Evolutionary conservation across 305 asterid genomes (phyloP), one percentile per base, ranked within the genome.

Genomic region (Fraxinus greggii): DNA sequence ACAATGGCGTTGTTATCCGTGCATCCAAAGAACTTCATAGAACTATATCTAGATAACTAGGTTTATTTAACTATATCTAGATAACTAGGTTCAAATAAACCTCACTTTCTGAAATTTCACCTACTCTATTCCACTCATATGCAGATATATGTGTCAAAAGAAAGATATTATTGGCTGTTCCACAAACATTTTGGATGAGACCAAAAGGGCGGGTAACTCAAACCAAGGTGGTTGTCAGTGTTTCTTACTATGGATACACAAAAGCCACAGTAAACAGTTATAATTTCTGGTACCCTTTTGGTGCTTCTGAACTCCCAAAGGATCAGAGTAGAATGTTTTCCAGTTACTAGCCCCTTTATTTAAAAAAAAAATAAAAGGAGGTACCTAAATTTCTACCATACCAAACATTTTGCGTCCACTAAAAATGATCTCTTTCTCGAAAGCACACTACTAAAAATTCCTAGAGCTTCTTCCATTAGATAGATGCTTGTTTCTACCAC

Each of bases 11-110:
- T 21, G 69, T 3, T 31, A 56, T 67, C 67, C 13, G 36, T 28
- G 17, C 42, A 54, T 23, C 42, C 26, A 48, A 72, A 31, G 10
- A 72, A 56, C 61, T 19, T 72, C 29, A 59, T 23, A 31, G n/a
- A 73, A 72, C 74, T 73, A 56, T 23, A 51, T 56, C 67, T 74
- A 73, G 83, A 74, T 56, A 33, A 67, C 77, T 74, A 33, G 65
- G 59, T 72, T 10, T n/a, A n/a, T n/a, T n/a, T n/a, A 73, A 72
- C 74, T 73, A 56, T 23, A 51, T 56, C 67, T 74, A 73, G 83
- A 74, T 56, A 33, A 67, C 77, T 74, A 33, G 65, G 59, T 72
- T 10, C 10, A 56, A 59, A 73, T n/a, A 36, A 54, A 19, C 45
- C 32, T 63, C 28, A 73, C 77, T 61, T 42, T 23, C 65, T 15